phyloP scores from a whole-genome alignment of 345 rosid species.

The Zanthoxylum bungeanum region DNA sequence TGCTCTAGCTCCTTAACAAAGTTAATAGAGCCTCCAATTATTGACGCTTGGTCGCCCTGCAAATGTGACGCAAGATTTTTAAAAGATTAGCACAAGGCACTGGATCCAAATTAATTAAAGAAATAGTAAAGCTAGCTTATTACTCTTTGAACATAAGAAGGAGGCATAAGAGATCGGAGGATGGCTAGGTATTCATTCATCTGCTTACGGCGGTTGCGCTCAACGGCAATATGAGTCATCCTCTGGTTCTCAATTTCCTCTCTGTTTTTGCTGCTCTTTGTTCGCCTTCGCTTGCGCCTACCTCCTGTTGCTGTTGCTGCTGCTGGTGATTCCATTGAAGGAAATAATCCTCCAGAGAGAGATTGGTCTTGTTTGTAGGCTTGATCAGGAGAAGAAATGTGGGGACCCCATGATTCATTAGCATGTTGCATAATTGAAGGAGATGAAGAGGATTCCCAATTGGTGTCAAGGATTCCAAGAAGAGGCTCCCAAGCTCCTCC shows the following conservation, averaged over 20 bases:
- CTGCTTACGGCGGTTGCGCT: slow-evolving; percentile 93
- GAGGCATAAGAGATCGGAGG: slow-evolving; percentile 82
- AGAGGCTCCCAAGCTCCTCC: slow-evolving; percentile 25
- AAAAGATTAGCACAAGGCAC: too few species aligned
- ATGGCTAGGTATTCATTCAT: slow-evolving; percentile 88
- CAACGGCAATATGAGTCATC: slow-evolving; percentile 91
- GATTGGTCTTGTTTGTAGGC: slow-evolving; percentile 21
- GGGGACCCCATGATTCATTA: slow-evolving; percentile 28
- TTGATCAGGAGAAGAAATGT: slow-evolving; percentile 43
- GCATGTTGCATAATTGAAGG: slow-evolving; percentile 29
- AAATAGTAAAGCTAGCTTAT: slow-evolving; percentile 18
- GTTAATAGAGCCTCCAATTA: slow-evolving; percentile 86
- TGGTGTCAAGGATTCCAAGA: too few species aligned
- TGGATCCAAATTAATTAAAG: too few species aligned
- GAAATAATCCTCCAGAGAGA: background rate
- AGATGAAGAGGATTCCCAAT: slow-evolving; percentile 30
- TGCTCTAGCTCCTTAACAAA: slow-evolving; percentile 89
- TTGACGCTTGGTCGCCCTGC: slow-evolving; percentile 95
- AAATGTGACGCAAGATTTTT: too few species aligned
- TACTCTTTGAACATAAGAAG: slow-evolving; percentile 92
- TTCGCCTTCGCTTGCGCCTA: slow-evolving; percentile 64
- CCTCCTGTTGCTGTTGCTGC: slow-evolving; percentile 22
- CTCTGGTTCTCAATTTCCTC: slow-evolving; percentile 93
- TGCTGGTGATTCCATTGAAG: background rate
- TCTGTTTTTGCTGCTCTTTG: slow-evolving; percentile 62